Conservation (phyloP, 169 alveolate genomes). For the Plasmodium gaboni region DNA sequence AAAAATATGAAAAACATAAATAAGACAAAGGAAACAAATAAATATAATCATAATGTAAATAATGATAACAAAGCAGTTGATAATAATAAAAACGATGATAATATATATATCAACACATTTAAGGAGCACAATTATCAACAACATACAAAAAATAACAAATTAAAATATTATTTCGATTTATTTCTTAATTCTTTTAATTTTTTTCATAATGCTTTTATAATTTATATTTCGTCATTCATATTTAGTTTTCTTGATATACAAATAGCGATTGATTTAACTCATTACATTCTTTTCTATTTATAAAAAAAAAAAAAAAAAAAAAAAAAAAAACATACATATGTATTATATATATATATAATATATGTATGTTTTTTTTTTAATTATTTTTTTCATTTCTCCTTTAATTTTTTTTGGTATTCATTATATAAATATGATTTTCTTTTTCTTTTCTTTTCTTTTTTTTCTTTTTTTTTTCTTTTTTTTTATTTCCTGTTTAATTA, state of each 20-base stretch:
- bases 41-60: no score
- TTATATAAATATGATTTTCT: neutral
- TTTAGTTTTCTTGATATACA: slow-evolving; percentile 38
- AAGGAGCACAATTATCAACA: no score
- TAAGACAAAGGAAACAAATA: no score
- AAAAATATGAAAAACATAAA: neutral
- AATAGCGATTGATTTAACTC: slow-evolving; percentile 40
- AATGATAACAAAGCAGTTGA: no score
- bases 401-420: no score
- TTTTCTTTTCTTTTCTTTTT: neutral
- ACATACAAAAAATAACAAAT: neutral
- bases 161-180: neutral
- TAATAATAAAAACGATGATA: no score
- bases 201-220: slow-evolving; percentile 32
- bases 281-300: slow-evolving; percentile 25
- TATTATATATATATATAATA: neutral
- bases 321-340: neutral
- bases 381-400: neutral
- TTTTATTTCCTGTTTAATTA: neutral
- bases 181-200: slow-evolving; percentile 38
- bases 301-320: neutral
- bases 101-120: no score
- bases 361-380: neutral
- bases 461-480: neutral
- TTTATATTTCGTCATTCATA: slow-evolving; percentile 15